Evolutionary conservation across 2,329 filamentous ascomycete species (phyloP), one percentile per base, ranked within the genome.

Genomic region (Fusarium sp.): DNA sequence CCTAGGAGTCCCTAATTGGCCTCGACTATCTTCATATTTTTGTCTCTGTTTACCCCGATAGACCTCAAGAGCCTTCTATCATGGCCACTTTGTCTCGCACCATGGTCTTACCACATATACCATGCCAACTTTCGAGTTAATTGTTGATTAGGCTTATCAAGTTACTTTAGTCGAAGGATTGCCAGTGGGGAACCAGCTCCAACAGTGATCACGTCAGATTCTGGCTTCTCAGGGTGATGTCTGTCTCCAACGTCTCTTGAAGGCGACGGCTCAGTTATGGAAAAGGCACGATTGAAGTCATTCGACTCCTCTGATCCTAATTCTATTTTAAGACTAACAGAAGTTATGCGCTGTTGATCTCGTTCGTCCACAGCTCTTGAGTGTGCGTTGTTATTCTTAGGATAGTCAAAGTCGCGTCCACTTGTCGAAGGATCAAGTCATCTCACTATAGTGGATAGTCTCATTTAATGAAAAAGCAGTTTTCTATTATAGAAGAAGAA

Each of bases 131-230:
- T 12, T 25, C 11, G n/a, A 18, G 11, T 10, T 20, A 20, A 10
- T 15, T 15, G 14, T 36, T 9, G n/a, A 44, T 1, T 11, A 44
- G 5, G 10, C 9, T 5, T 42, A 15, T 17, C 4, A 10, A 29
- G 3, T 6, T 47, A 17, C 8, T 31, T 47, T 31, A 5, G n/a
- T 20, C 1, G 8, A 50, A 50, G n/a, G 47, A 35, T 35, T 18
- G 10, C 8, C 52, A 13, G 15, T 7, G 22, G 17, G 20, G n/a
- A 42, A 22, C 13, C 35, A 31, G 13, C 25, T 38, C 11, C 29
- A 17, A 8, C n/a, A 6, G 22, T 45, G 33, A 61, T 61, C 41
- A 61, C 50, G 39, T 61, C 58, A 61, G 58, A 57, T 56, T 36
- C n/a, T 27, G 8, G 17, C 18, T 3, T 27, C 35, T 60, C 13